These are phyloP conservation scores for Zygosaccharomyces gambellarensis DNA, from an alignment of 805 yeast species.

Conservation along the genomic window DNA sequence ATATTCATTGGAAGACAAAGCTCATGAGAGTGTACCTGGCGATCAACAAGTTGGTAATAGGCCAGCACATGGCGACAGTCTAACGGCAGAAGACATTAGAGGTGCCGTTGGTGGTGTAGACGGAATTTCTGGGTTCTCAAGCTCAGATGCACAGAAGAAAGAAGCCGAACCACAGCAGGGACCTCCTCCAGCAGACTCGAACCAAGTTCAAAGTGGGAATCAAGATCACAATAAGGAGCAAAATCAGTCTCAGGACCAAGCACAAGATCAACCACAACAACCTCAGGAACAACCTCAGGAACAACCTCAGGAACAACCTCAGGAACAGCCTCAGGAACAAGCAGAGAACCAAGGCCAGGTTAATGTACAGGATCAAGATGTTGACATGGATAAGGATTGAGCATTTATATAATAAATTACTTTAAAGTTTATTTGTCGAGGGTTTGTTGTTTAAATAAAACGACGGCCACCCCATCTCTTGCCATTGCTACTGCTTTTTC, in stretches of 20 bases:
- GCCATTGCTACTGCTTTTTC: constrained; percentile 47
- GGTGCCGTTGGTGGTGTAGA: constrained; percentile 50
- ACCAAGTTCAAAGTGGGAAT: too few relatives aligned
- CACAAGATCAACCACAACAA: not conserved
- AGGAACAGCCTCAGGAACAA: not conserved
- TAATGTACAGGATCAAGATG: constrained; percentile 1
- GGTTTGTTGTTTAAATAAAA: constrained; percentile 40
- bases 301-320: not conserved
- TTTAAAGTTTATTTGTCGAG: not conserved
- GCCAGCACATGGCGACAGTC: constrained; percentile 27
- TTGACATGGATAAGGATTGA: constrained; percentile 4
- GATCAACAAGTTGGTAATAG: not conserved
- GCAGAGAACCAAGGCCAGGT: not conserved
- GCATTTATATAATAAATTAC: constrained; percentile 1
- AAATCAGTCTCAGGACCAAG: too few relatives aligned
- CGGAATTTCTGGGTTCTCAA: constrained; percentile 43
- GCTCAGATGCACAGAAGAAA: constrained; percentile 21
- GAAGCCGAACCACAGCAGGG: constrained; percentile 2
- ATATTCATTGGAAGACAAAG: constrained; percentile 5
- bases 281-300: not conserved
- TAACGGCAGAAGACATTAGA: constrained; percentile 46
- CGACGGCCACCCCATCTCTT: constrained; percentile 54
- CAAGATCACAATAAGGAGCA: too few relatives aligned
- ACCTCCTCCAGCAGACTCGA: not conserved
- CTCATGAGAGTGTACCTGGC: constrained; percentile 2